A percentile compares a stretch with the other conserved stretches of the same genome.
These are phyloP conservation scores for Didymella glomerata DNA, from an alignment of 2,329 filamentous ascomycete species.

Conservation along the genomic window DNA sequence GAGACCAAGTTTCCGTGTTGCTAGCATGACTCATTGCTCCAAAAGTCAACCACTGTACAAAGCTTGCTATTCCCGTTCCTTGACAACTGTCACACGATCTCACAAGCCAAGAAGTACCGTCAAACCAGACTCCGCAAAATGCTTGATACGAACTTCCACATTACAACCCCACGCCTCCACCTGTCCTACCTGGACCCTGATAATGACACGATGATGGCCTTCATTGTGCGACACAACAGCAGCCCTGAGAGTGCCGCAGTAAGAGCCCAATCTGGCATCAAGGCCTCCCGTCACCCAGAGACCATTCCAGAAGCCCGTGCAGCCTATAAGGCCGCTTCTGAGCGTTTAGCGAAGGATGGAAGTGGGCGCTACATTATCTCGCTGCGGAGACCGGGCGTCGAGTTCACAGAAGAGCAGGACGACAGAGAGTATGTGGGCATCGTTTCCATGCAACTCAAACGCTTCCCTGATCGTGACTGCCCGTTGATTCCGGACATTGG, in stretches of 20 bases:
- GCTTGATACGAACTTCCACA: slow-evolving; percentile 71
- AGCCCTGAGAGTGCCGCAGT: slow-evolving; percentile 18
- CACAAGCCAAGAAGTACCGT: background rate
- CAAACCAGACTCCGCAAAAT: slow-evolving; percentile 18
- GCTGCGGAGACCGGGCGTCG: slow-evolving; percentile 11
- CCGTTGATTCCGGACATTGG: slow-evolving; percentile 36
- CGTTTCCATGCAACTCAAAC: slow-evolving; percentile 37
- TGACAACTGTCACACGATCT: background rate
- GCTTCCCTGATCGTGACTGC: slow-evolving; percentile 24
- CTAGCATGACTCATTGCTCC: slow-evolving; percentile 11
- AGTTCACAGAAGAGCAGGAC: background rate
- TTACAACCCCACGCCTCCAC: slow-evolving; percentile 60
- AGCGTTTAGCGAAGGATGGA: slow-evolving; percentile 34
- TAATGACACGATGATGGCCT: slow-evolving; percentile 28
- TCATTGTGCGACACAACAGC: slow-evolving; percentile 18
- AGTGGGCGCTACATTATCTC: slow-evolving; percentile 42
- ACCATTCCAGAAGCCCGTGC: slow-evolving; percentile 25
- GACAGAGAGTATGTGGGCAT: slow-evolving; percentile 23
- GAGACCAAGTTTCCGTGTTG: background rate
- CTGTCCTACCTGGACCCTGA: slow-evolving; percentile 29
- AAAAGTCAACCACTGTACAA: background rate
- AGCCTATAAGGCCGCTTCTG: slow-evolving; percentile 17
- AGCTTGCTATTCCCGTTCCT: background rate
- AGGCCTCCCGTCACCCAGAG: background rate
- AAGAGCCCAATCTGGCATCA: background rate